Conservation (phyloP, 148 eudicot genomes). For the Nepenthes gracilis region DNA sequence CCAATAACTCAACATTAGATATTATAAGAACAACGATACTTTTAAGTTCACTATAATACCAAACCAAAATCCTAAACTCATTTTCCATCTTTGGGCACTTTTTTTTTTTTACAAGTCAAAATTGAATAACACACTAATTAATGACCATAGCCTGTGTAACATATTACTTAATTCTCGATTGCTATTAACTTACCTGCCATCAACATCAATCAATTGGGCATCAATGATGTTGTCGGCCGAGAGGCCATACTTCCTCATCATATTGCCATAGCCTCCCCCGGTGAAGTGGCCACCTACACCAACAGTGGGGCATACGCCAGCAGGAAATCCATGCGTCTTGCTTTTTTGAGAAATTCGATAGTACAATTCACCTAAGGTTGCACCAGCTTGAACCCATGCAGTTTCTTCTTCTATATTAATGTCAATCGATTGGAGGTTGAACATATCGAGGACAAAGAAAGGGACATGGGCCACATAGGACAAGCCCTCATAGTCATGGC, state of each 20-base stretch:
- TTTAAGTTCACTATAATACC: too few relatives aligned
- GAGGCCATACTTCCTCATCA: slow-evolving; percentile 30
- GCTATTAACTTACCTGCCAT: slow-evolving; percentile 5
- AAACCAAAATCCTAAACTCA: too few relatives aligned
- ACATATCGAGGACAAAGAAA: slow-evolving; percentile 31
- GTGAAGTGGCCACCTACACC: slow-evolving; percentile 30
- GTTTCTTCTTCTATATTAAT: slow-evolving; percentile 16
- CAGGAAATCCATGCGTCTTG: slow-evolving; percentile 29
- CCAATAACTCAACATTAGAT: too few relatives aligned
- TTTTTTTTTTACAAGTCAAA: too few relatives aligned
- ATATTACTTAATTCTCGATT: background rate
- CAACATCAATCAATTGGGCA: slow-evolving; percentile 21
- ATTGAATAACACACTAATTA: background rate
- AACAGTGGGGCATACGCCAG: slow-evolving; percentile 28
- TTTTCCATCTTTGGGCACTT: too few relatives aligned
- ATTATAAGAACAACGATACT: background rate
- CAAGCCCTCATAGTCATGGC: background rate
- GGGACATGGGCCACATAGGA: slow-evolving; percentile 16
- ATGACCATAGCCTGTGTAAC: background rate
- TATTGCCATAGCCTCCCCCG: slow-evolving; percentile 32
- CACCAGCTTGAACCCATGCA: slow-evolving; percentile 19
- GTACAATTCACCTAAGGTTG: slow-evolving; percentile 15
- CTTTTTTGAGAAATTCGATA: slow-evolving; percentile 22
- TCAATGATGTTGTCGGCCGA: slow-evolving; percentile 26
- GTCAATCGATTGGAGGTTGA: slow-evolving; percentile 24